Evolutionary conservation across 768 basidiomycete genomes (phyloP).

Genomic region (Tylopilus balloui): DNA sequence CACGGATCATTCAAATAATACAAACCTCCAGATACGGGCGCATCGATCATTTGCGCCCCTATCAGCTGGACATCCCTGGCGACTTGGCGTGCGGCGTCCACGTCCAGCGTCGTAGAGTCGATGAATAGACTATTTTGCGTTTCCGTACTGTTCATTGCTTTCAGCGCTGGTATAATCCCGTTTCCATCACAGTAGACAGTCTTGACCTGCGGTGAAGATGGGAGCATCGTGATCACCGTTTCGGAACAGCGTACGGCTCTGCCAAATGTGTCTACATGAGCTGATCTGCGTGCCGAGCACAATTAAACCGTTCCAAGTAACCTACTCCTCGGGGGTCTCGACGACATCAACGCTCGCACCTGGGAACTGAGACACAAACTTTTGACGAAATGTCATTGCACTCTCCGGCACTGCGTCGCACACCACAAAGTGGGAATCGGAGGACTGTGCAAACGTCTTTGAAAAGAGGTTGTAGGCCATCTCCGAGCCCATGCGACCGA

Average conservation of each 20-base stretch:
- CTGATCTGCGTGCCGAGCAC: neutral
- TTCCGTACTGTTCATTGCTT: slow-evolving; percentile 38
- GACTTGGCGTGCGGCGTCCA: slow-evolving; percentile 64
- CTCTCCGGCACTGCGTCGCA: slow-evolving; percentile 70
- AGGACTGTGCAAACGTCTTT: slow-evolving; percentile 52
- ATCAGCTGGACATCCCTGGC: slow-evolving; percentile 46
- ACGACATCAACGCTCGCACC: slow-evolving; percentile 55
- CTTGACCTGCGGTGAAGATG: slow-evolving; percentile 84
- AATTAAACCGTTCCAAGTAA: slow-evolving; percentile 12
- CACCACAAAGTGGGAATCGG: slow-evolving; percentile 63
- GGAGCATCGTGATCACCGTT: slow-evolving; percentile 85
- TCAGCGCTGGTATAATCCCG: slow-evolving; percentile 65
- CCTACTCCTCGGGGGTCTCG: slow-evolving; percentile 69
- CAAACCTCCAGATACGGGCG: slow-evolving; percentile 90
- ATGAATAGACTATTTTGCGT: slow-evolving; percentile 59
- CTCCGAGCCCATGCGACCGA: slow-evolving; percentile 85
- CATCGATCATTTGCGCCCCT: slow-evolving; percentile 81
- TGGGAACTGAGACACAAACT: slow-evolving; percentile 56
- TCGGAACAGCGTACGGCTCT: slow-evolving; percentile 63
- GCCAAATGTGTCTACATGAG: slow-evolving; percentile 12
- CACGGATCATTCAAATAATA: slow-evolving; percentile 6
- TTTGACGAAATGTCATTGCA: slow-evolving; percentile 50
- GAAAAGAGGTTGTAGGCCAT: slow-evolving; percentile 86
- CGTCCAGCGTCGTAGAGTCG: slow-evolving; percentile 90
- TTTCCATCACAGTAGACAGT: slow-evolving; percentile 59